phyloP scores from a whole-genome alignment of 1,284 basidiomycete species.

The Ustilago lituana region DNA sequence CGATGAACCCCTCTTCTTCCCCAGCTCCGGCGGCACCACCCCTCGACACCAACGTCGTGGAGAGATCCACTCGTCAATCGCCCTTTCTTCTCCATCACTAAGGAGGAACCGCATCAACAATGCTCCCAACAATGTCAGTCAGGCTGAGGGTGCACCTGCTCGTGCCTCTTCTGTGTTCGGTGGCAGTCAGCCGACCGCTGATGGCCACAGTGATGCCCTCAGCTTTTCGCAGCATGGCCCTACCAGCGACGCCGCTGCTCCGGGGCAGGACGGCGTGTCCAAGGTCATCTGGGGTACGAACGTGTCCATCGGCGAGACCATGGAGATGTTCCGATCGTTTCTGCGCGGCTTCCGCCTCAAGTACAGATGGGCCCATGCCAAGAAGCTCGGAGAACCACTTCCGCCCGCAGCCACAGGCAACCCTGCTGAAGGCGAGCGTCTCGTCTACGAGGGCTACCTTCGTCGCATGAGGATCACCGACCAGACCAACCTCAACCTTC shows the following conservation, averaged over 20 bases:
- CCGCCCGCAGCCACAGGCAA: constrained; percentile 36
- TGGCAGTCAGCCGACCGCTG: constrained; percentile 75
- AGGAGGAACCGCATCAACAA: constrained; percentile 29
- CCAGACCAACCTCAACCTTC: constrained; percentile 90
- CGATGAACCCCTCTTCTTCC: constrained; percentile 64
- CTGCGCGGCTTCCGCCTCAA: constrained; percentile 91
- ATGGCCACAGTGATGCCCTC: constrained; percentile 72
- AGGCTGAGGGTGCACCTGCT: constrained; percentile 17
- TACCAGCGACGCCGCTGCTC: constrained; percentile 43
- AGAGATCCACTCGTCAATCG: constrained; percentile 61
- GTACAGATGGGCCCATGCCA: constrained; percentile 82
- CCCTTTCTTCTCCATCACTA: constrained; percentile 53
- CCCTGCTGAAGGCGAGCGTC: constrained; percentile 60
- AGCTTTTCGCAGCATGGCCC: constrained; percentile 57
- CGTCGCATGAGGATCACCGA: constrained; percentile 83
- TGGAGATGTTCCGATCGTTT: constrained; percentile 89
- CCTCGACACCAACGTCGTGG: constrained; percentile 60
- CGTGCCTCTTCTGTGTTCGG: constrained; percentile 82
- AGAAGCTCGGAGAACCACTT: constrained; percentile 72
- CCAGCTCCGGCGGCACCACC: constrained; percentile 59
- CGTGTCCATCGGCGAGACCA: constrained; percentile 87
- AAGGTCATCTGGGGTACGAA: constrained; percentile 96
- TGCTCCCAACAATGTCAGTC: constrained; percentile 7
- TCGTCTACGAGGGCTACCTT: constrained; percentile 83
- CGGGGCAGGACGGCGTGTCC: constrained; percentile 72